These are phyloP conservation scores for Friedmanniomyces endolithicus DNA, from an alignment of 495 filamentous ascomycete genomes.

Conservation along the genomic window DNA sequence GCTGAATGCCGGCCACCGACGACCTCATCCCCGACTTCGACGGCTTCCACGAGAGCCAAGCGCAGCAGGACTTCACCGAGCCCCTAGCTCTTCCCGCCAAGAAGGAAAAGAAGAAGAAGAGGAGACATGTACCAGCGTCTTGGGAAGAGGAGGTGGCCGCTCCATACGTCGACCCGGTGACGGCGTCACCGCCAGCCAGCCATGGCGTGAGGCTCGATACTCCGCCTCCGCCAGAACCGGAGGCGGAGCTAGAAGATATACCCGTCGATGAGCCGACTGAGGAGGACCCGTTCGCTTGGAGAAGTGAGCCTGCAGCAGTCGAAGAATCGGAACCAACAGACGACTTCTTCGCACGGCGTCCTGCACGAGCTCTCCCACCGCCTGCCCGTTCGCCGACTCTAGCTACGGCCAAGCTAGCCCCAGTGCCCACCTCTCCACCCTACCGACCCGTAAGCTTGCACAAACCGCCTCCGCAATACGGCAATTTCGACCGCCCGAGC, in stretches of 20 bases:
- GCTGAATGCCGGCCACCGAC: conserved; percentile 16
- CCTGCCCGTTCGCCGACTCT: conserved; percentile 1
- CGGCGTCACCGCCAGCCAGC: conserved; percentile 4
- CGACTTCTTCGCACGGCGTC: neutral
- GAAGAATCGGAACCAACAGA: neutral
- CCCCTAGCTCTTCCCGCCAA: neutral
- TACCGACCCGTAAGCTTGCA: conserved; percentile 3
- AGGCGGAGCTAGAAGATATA: neutral
- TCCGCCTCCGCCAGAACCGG: neutral
- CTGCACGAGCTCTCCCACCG: neutral
- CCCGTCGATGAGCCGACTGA: neutral
- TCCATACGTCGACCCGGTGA: conserved; percentile 8
- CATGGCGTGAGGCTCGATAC: conserved; percentile 6
- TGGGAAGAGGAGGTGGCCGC: conserved; percentile 4
- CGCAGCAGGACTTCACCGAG: neutral
- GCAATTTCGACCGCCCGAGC: neutral
- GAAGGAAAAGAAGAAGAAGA: conserved; percentile 6
- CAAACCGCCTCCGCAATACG: neutral
- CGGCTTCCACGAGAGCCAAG: conserved; percentile 1
- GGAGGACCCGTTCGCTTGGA: neutral
- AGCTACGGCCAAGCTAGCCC: neutral
- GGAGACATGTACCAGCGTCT: conserved; percentile 1
- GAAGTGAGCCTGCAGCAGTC: neutral
- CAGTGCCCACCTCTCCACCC: neutral
- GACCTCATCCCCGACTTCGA: conserved; percentile 9